Evolutionary conservation across 768 basidiomycete genomes (phyloP), one percentile per base, ranked within the genome.

Genomic region (Psilocybe tampanensis): DNA sequence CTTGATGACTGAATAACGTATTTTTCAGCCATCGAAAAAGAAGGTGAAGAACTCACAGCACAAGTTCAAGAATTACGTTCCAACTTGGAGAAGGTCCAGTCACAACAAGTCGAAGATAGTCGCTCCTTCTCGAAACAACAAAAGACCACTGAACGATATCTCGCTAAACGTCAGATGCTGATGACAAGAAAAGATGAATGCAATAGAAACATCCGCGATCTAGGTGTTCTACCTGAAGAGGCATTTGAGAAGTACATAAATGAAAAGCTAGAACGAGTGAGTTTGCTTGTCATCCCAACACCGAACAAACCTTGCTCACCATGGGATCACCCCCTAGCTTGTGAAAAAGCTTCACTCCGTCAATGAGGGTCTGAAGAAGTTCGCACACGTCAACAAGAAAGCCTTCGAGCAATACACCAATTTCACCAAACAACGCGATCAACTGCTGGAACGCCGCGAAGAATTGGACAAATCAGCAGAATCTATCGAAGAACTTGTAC

Each of bases 331-430:
- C 24, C 24, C 19, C 19, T 48, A 99, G 96, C 80, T 99, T 44
- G 86, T 95, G 66, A 96, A 94, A 74, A 90, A 90, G 61, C 80
- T 99, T n/a, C 95, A 96, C 63, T 79, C 82, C 13, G 88, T 95
- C 59, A 97, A 98, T 67, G 95, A 98, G 67, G 84, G 86, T 23
- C 77, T 99, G 64, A 96, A 97, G 72, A 96, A 95, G 71, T 99
- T 95, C 66, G 92, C 94, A 0, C 95, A 98, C 68, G 96, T 98
- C 60, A 99, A 99, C 80, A 99, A 99, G 80, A 98, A 98, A 68
- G 97, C 96, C 1, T 96, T 96, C 68, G 97, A 99, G 70, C 96
- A 98, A 70, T 98, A 97, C 77, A 92, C 85, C 70, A 95, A 94
- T 69, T 98, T 98, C 71, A 97, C 95, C 8, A 98, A 96, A 69